These are phyloP conservation scores for Rubia occidens DNA, from an alignment of 305 asterid species.

Conservation along the genomic window DNA sequence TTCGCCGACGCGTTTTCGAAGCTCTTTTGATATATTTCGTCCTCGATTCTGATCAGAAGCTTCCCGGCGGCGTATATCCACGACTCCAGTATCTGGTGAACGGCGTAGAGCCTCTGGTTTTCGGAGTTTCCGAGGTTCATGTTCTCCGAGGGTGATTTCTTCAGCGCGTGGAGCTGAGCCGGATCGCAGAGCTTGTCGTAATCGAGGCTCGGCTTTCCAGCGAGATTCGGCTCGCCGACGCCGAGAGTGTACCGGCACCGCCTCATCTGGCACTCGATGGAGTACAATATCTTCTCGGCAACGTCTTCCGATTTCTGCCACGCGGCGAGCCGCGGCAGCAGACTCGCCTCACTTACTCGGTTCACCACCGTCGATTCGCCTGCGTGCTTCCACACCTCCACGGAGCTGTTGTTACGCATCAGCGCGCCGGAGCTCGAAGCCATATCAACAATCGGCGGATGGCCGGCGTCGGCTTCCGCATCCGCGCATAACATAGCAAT, in stretches of 20 bases:
- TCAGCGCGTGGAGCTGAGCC: constrained; percentile 49
- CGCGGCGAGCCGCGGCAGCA: constrained; percentile 51
- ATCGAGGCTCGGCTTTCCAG: constrained; percentile 69
- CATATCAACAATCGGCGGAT: constrained; percentile 56
- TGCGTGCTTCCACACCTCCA: constrained; percentile 76
- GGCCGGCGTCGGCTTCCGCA: constrained; percentile 42
- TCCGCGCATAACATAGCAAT: constrained; percentile 55
- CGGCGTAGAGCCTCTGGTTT: constrained; percentile 47
- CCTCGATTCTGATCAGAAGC: constrained; percentile 34
- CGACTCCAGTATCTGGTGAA: constrained; percentile 62
- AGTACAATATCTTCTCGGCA: constrained; percentile 46
- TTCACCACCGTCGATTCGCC: constrained; percentile 59
- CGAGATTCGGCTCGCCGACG: constrained; percentile 72
- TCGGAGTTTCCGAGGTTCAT: constrained; percentile 36
- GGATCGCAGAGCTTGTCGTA: constrained; percentile 73
- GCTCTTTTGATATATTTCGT: constrained; percentile 30
- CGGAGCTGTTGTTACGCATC: constrained; percentile 55
- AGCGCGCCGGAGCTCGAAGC: constrained; percentile 33
- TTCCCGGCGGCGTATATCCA: constrained; percentile 50
- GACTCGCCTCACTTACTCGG: constrained; percentile 46
- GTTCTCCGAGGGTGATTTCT: constrained; percentile 39
- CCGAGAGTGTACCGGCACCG: constrained; percentile 67
- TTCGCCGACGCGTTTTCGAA: constrained; percentile 40
- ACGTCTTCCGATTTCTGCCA: constrained; percentile 56
- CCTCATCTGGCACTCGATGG: constrained; percentile 71